Percentiles rank a stretch among this genome's conserved stretches.
These are phyloP conservation scores for Trypanosoma avium DNA, from an alignment of 208 protist genomes.

Conservation along the genomic window DNA sequence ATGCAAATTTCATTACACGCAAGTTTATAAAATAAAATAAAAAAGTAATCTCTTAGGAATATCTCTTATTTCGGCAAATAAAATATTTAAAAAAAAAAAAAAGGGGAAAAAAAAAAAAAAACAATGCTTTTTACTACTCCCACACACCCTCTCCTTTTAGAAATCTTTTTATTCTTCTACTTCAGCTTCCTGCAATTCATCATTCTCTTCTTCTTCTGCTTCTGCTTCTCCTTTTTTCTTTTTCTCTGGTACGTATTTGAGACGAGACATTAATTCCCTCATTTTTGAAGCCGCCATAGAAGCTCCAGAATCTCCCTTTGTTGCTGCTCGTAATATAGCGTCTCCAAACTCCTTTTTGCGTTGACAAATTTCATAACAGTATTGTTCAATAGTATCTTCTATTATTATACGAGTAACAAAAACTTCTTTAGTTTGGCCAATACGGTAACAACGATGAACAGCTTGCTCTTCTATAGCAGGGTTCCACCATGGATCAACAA, in stretches of 20 bases:
- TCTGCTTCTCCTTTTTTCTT: conserved; percentile 6
- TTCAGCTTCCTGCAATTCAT: no score
- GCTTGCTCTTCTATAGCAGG: conserved; percentile 95
- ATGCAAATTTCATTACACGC: no score
- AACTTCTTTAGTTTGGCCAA: conserved; percentile 94
- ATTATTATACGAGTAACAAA: conserved; percentile 91
- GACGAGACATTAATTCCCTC: conserved; percentile 72
- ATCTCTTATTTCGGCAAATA: conserved; percentile 16
- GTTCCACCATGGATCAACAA: conserved; percentile 97
- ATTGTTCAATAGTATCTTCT: conserved; percentile 93
- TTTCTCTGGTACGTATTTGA: conserved; percentile 60
- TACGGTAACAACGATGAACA: conserved; percentile 94
- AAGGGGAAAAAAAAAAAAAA: background rate
- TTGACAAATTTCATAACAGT: conserved; percentile 92
- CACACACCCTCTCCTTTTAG: no score
- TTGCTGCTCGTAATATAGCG: conserved; percentile 80
- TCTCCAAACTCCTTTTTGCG: conserved; percentile 93
- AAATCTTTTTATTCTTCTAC: no score
- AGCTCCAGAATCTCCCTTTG: conserved; percentile 56
- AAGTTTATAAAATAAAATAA: no score
- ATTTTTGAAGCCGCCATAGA: conserved; percentile 71
- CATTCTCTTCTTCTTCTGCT: background rate
- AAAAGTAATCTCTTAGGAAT: no score
- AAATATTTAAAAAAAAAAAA: conserved; percentile 20
- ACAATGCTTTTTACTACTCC: no score